Percentiles rank a stretch among this genome's conserved stretches.
Evolutionary conservation across 768 basidiomycete genomes (phyloP).

Genomic region (Ramaria sp.): DNA sequence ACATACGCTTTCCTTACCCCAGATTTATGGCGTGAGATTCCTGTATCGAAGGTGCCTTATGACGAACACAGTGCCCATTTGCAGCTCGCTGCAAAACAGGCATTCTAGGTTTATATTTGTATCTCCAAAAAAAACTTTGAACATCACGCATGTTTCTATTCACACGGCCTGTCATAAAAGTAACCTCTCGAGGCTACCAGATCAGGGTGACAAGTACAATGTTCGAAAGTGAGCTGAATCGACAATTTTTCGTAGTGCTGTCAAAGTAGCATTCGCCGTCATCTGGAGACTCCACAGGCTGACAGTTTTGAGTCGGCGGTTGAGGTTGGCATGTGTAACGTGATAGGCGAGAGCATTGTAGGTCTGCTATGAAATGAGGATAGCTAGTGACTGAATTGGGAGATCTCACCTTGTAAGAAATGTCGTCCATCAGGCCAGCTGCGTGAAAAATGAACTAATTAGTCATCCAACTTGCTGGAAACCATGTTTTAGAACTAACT

Average conservation of each 20-base stretch:
- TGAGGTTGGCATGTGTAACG: conserved; percentile 83
- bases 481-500: conserved; percentile 38
- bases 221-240: conserved; percentile 37
- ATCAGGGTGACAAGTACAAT: neutral
- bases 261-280: conserved; percentile 80
- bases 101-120: conserved; percentile 17
- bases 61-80: conserved; percentile 94
- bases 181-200: neutral
- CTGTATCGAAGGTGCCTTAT: conserved; percentile 80
- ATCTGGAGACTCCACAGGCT: conserved; percentile 92
- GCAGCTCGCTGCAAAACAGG: conserved; percentile 73
- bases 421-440: conserved; percentile 89
- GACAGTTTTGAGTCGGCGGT: conserved; percentile 81
- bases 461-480: neutral
- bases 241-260: conserved; percentile 63
- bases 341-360: conserved; percentile 94
- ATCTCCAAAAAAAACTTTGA: neutral
- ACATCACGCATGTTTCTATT: neutral
- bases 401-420: conserved; percentile 63
- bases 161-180: neutral
- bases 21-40: conserved; percentile 94
- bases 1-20: conserved; percentile 98
- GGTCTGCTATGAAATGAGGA: conserved; percentile 31
- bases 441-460: neutral
- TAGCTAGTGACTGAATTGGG: neutral